phyloP scores from a whole-genome alignment of 2,329 filamentous ascomycete genomes.

The Podosphaera fusca region DNA sequence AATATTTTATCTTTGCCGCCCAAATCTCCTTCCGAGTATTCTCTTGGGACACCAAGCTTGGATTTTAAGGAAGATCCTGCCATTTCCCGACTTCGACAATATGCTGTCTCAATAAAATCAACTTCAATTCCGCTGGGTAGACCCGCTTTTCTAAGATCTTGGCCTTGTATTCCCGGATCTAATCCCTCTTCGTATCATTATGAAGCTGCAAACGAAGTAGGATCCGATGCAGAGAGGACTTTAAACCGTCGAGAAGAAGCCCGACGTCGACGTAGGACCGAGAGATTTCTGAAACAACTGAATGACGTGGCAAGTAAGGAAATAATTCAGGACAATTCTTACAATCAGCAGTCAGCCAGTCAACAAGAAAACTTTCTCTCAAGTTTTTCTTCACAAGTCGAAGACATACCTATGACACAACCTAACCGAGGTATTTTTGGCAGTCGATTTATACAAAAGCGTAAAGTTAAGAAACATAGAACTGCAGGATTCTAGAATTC shows the following conservation, averaged over 20 bases:
- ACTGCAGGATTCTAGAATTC: constrained; percentile 11
- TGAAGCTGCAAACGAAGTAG: constrained; percentile 7
- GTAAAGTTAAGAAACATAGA: constrained; percentile 22
- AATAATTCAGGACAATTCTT: constrained; percentile 20
- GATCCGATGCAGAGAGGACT: constrained; percentile 5
- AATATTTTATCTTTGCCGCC: constrained; percentile 8
- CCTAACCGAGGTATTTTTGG: constrained; percentile 26
- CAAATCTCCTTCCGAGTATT: constrained; percentile 12
- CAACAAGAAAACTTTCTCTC: constrained; percentile 8
- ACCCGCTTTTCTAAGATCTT: constrained; percentile 15
- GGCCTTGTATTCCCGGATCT: constrained; percentile 16
- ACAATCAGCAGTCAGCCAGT: constrained; percentile 7
- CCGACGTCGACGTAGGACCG: constrained; percentile 12
- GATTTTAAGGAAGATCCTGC: constrained; percentile 13
- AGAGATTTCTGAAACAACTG: constrained; percentile 13
- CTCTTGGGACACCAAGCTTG: constrained; percentile 8
- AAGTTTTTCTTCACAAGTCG: constrained; percentile 13
- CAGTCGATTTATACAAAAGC: constrained; percentile 17
- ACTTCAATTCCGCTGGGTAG: constrained; percentile 11
- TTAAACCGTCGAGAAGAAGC: constrained; percentile 9
- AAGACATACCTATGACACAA: constrained; percentile 20
- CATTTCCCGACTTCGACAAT: constrained; percentile 17
- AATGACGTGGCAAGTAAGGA: constrained; percentile 12
- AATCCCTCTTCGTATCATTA: constrained; percentile 17
- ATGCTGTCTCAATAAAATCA: constrained; percentile 14